phyloP scores from a whole-genome alignment of 257 asterid genomes.

The Gardenia jasminoides region DNA sequence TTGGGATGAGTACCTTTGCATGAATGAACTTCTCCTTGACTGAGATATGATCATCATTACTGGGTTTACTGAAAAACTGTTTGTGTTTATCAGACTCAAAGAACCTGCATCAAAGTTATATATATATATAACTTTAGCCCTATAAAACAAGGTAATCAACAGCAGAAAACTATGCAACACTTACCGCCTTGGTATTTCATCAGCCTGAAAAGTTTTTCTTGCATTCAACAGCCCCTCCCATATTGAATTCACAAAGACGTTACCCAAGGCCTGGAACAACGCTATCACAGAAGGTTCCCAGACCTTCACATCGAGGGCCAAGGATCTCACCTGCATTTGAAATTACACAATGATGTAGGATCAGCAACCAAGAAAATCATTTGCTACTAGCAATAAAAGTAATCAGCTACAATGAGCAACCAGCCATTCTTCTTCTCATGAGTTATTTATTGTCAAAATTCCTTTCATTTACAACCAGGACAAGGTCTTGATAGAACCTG shows the following conservation, averaged over 20 bases:
- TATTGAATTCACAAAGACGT: slow-evolving; percentile 76
- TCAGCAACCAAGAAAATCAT: slow-evolving; percentile 13
- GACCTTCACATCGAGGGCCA: slow-evolving; percentile 93
- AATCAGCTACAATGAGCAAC: background rate
- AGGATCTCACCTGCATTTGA: slow-evolving; percentile 74
- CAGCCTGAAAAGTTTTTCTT: slow-evolving; percentile 70
- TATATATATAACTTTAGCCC: background rate
- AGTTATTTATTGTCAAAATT: no score
- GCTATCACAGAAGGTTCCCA: slow-evolving; percentile 97
- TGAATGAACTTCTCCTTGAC: slow-evolving; percentile 90
- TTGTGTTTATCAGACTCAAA: slow-evolving; percentile 58
- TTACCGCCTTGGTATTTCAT: slow-evolving; percentile 85
- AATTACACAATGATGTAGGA: slow-evolving; percentile 16
- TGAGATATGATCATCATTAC: slow-evolving; percentile 68
- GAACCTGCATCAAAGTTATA: slow-evolving; percentile 47
- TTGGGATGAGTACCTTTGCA: slow-evolving; percentile 58
- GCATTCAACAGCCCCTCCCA: slow-evolving; percentile 88
- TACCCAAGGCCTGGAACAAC: slow-evolving; percentile 90
- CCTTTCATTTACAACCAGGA: background rate
- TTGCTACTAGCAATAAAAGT: background rate
- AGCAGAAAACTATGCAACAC: slow-evolving; percentile 18
- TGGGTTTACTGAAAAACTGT: slow-evolving; percentile 74
- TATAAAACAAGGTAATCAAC: background rate
- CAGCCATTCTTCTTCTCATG: background rate
- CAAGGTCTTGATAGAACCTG: background rate